Base-by-base conservation (phyloP, 148 eudicot genomes). In the Rheum nobile region DNA sequence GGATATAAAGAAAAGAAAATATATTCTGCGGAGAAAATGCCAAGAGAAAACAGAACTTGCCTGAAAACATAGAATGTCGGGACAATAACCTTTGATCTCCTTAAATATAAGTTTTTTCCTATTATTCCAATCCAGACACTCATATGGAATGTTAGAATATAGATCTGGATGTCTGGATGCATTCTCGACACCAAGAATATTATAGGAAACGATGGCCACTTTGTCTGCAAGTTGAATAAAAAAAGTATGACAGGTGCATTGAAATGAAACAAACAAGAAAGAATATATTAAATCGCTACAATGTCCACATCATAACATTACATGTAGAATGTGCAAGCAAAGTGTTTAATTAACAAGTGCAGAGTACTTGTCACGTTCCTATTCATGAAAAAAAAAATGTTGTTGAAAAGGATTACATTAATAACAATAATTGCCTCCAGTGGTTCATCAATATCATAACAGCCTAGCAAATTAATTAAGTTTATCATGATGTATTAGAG, bases 131-230 rank as follows among this genome's bases (percentile, higher is more conserved):
- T 86, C 83, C 81, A 93, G 47, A 81, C 72, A 85, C 67, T 84
- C 75, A 24, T 75, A 75, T 1, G 82, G 82, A 55, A 86, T 77
- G 35, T 83, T 73, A 5, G 0, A 37, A 78, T 93, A 93, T 79
- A 93, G 73, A 79, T 91, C 78, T 29, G 80, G 85, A 85, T 93
- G 98, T 68, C 81, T 88, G 63, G 76, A 77, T 61, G 92, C 98
- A 91, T 93, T 93, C 76, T 88, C 90, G 75, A 89, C 97, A 46
- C 92, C 97, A 72, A 93, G 83, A 79, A 93, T 81, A 83, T 93
- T 93, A 83, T 91, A 93, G 14, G 98, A 91, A 70, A 88, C 82
- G 50, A 91, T 67, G 43, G 88, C 86, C 80, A 86, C 54, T 80
- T 76, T 87, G 71, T 89, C 98, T 93, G 96, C 84, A 85, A 35